phyloP scores from a whole-genome alignment of 495 filamentous ascomycete species.

The Cryomyces antarcticus region DNA sequence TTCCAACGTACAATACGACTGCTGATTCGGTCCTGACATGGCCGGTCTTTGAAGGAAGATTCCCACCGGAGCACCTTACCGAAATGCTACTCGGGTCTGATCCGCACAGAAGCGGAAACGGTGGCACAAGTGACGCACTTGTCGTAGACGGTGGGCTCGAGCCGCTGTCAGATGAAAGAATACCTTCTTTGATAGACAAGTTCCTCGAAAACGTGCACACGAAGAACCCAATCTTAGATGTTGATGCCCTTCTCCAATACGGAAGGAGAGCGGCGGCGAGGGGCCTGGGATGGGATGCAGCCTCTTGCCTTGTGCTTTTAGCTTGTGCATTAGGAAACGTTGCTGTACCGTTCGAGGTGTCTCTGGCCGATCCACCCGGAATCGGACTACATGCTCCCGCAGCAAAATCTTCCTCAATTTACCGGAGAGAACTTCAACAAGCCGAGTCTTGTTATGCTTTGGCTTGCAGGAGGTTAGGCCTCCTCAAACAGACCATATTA shows the following conservation, averaged over 20 bases:
- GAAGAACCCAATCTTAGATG: conserved; percentile 6
- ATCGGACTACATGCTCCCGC: neutral
- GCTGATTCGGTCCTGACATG: conserved; percentile 3
- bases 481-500: conserved; percentile 2
- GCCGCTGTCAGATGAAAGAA: conserved; percentile 1
- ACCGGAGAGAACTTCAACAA: neutral
- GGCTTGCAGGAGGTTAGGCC: conserved; percentile 4
- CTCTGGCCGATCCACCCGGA: neutral
- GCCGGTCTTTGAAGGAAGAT: conserved; percentile 1
- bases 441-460: conserved; percentile 4
- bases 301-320: conserved; percentile 5
- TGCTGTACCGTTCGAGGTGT: conserved; percentile 2
- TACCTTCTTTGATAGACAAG: conserved; percentile 1
- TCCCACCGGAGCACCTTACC: neutral
- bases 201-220: conserved; percentile 6
- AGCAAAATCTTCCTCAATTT: neutral
- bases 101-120: neutral
- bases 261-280: neutral
- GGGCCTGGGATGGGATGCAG: conserved; percentile 3
- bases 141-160: neutral
- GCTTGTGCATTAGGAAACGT: conserved; percentile 1
- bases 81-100: neutral
- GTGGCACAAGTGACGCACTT: neutral
- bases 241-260: conserved; percentile 1
- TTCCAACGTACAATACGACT: conserved; percentile 1